A percentile compares a stretch with the other conserved stretches of the same genome.
phyloP scores from a whole-genome alignment of 345 rosid genomes.

The Laguncularia racemosa region DNA sequence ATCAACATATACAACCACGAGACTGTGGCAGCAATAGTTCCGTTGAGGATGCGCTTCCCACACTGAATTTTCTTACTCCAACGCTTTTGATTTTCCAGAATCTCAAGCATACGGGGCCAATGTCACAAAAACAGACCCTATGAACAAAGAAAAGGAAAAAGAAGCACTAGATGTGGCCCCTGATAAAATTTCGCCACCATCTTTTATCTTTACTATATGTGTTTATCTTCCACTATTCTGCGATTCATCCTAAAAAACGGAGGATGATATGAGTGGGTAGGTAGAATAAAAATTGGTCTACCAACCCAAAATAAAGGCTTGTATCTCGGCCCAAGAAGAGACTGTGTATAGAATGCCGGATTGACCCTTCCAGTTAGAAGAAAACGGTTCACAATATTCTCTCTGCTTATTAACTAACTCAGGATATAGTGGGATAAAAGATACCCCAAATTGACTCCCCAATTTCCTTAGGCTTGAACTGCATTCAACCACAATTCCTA shows the following conservation, averaged over 20 bases:
- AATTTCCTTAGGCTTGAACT: constrained; percentile 81
- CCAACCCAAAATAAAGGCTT: constrained; percentile 88
- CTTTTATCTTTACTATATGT: constrained; percentile 24
- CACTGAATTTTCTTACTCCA: constrained; percentile 6
- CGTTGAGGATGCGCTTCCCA: too few relatives aligned
- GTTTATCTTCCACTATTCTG: constrained; percentile 13
- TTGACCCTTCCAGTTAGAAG: constrained; percentile 49
- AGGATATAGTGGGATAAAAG: constrained; percentile 71
- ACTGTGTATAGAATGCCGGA: constrained; percentile 83
- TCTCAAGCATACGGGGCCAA: not conserved
- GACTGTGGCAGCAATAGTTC: not conserved
- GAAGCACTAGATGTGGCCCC: constrained; percentile 26
- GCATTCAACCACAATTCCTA: constrained; percentile 80
- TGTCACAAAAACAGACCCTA: constrained; percentile 14
- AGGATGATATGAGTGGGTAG: not conserved
- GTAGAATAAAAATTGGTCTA: constrained; percentile 19
- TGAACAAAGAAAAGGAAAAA: constrained; percentile 8
- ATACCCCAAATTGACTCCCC: constrained; percentile 72
- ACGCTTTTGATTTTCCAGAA: constrained; percentile 8
- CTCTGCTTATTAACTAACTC: constrained; percentile 74
- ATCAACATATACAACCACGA: not conserved
- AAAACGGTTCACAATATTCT: constrained; percentile 35
- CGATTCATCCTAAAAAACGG: constrained; percentile 26
- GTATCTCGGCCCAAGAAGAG: constrained; percentile 86
- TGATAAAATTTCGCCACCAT: constrained; percentile 40